Evolutionary conservation across 768 basidiomycete species (phyloP), one percentile per base, ranked within the genome.

Genomic region (Trametes meyenii): DNA sequence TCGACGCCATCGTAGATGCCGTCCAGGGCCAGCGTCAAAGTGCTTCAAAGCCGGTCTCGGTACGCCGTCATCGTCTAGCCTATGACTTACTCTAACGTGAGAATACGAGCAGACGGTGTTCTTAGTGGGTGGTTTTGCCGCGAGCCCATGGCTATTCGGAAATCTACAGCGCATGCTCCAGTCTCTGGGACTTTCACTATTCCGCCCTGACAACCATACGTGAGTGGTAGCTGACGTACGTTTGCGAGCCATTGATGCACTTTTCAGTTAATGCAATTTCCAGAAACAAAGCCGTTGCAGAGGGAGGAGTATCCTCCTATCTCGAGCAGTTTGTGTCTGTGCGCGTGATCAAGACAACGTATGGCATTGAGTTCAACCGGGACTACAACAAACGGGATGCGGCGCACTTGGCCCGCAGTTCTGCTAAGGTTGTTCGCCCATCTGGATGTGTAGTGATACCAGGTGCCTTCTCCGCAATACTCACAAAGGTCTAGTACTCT

Each of bases 101-200:
- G 13, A 33, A 3, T 33, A 8, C 46, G 29, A 33, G 16, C 26
- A 90, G 88, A 88, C 85, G 12, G 83, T 92, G 5, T 92, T 89
- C 77, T 76, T 92, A 33, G 89, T 92, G 12, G 90, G 90, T 67
- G 90, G 90, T 48, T 92, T 90, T 65, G 90, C 90, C 2, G 89
- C 90, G 0, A 90, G 88, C 60, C 87, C 89, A 0, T 91, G 90
- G 88, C 76, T 92, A 33, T 91, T 89, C 70, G 70, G 77, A 23
- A 87, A 90, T 70, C 78, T 92, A 13, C 85, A 90, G 76, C 84
- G 84, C 61, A 82, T 82, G 24, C 80, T 91, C 16, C 75, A 74
- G 4, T 76, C 81, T 0, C 74, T 81, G 43, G 76, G 78, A 26
- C 78, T 92, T 48, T 79, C 79, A 5, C 83, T 92, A 50, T 89